Evolutionary conservation across 2,329 filamentous ascomycete species (phyloP), one percentile per base, ranked within the genome.

Genomic region (Penicillium psychrosexuale): DNA sequence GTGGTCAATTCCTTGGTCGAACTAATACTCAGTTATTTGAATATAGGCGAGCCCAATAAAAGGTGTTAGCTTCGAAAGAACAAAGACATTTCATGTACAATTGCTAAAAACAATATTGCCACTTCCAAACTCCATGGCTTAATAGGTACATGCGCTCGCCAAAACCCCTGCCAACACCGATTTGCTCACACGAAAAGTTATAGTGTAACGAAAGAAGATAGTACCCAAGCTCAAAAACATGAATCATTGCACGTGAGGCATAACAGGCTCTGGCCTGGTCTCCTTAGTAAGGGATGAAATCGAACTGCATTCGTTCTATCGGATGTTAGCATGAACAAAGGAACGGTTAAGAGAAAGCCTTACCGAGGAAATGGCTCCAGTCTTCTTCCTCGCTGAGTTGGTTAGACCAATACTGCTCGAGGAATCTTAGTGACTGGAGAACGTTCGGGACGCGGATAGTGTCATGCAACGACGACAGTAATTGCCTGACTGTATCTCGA

Each of bases 401-500:
- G 47, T 72, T 66, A 49, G 62, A 61, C 71, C 70, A 72, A 47
- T 73, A 74, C 42, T 70, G 65, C 58, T 76, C 74, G 2, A 76
- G 62, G 30, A 76, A 73, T n/a, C 66, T 70, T 40, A 76, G 60
- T 15, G 74, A 72, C 53, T 75, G 70, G 37, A 75, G 53, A 48
- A 76, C 72, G 60, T 76, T 76, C 30, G 74, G 72, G 8, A 76
- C 71, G 7, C 72, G 69, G 46, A 75, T 72, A 9, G 70, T 74
- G 44, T 74, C 66, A 49, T 75, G 70, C 43, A 76, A 61, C 28
- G 66, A 66, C 0, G 63, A 60, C 6, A 76, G 58, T 22, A 76
- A 47, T 22, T 61, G 59, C 33, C 67, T 64, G 13, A 75, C 69
- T 11, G 62, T 65, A 31, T 66, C 67, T 8, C 72, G 67, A 53